These are phyloP conservation scores for Scheffersomyces insectosa DNA, from an alignment of 1,139 yeast genomes.

Conservation along the genomic window DNA sequence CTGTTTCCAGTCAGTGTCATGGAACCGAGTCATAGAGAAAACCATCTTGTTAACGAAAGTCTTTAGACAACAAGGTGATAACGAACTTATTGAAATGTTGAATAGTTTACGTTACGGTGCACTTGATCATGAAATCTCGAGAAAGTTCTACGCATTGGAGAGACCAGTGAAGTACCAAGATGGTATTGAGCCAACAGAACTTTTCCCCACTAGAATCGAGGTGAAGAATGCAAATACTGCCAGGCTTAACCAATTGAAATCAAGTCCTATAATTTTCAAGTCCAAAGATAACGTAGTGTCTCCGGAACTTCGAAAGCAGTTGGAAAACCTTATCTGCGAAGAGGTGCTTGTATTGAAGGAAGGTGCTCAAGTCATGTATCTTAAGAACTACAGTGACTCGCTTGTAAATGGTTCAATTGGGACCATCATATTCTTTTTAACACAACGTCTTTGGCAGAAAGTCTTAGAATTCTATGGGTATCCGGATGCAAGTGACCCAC, in stretches of 20 bases:
- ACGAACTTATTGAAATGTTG: slow-evolving; percentile 66
- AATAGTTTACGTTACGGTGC: slow-evolving; percentile 72
- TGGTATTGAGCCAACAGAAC: slow-evolving; percentile 79
- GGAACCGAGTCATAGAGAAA: slow-evolving; percentile 55
- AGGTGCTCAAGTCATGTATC: slow-evolving; percentile 63
- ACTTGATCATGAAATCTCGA: slow-evolving; percentile 45
- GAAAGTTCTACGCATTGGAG: slow-evolving; percentile 47
- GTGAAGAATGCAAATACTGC: slow-evolving; percentile 68
- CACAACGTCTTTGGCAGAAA: slow-evolving; percentile 27
- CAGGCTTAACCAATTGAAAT: slow-evolving; percentile 41
- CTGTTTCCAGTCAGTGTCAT: slow-evolving; percentile 59
- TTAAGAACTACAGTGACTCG: slow-evolving; percentile 43
- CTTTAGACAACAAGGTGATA: slow-evolving; percentile 73
- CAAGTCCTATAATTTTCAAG: slow-evolving; percentile 44
- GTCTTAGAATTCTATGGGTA: slow-evolving; percentile 28
- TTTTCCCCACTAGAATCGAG: slow-evolving; percentile 73
- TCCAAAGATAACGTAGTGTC: slow-evolving; percentile 50
- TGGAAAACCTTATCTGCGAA: slow-evolving; percentile 52
- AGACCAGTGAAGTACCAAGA: slow-evolving; percentile 62
- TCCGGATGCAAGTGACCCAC: slow-evolving; percentile 20
- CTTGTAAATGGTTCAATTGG: slow-evolving; percentile 64
- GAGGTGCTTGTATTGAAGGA: slow-evolving; percentile 46
- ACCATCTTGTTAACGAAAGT: slow-evolving; percentile 64
- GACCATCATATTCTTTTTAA: slow-evolving; percentile 63
- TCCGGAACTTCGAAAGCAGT: slow-evolving; percentile 19